Evolutionary conservation across 176 grass and related monocot genomes (phyloP).

Genomic region (Triticum turgidum): DNA sequence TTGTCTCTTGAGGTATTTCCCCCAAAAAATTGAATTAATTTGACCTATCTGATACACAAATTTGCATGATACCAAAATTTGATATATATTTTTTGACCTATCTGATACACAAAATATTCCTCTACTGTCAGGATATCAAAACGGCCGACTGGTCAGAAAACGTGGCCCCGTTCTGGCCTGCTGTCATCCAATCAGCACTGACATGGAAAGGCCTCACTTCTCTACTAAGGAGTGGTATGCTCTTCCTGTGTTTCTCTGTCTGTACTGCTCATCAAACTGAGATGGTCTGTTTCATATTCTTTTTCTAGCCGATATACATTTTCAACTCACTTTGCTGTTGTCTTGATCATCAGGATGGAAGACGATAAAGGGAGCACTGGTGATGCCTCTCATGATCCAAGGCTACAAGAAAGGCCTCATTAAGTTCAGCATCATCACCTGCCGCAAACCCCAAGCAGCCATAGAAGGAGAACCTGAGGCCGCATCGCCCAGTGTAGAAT

Average conservation of each 20-base stretch:
- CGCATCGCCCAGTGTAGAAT: background rate
- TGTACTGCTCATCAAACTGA: background rate
- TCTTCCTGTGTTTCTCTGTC: background rate
- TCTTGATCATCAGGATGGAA: conserved; percentile 75
- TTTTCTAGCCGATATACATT: background rate
- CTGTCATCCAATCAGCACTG: conserved; percentile 79
- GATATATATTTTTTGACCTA: background rate
- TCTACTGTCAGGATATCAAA: conserved; percentile 60
- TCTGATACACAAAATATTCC: background rate
- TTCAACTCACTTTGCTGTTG: background rate
- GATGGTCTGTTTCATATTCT: background rate
- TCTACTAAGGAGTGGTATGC: conserved; percentile 61
- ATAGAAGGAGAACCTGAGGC: conserved; percentile 1
- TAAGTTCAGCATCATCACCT: conserved; percentile 88
- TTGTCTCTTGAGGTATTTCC: conserved; percentile 68
- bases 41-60: background rate
- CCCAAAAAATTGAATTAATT: background rate
- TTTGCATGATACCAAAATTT: background rate
- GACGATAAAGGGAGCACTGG: conserved; percentile 86
- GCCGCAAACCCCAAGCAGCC: conserved; percentile 56
- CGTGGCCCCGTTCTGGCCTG: conserved; percentile 97
- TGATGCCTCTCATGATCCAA: conserved; percentile 95
- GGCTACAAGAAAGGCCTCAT: conserved; percentile 93
- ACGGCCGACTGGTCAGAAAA: conserved; percentile 90
- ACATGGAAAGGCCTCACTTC: conserved; percentile 90